Base-by-base conservation (phyloP, 2,329 filamentous ascomycete species). In the Podosphaera aphanis region DNA sequence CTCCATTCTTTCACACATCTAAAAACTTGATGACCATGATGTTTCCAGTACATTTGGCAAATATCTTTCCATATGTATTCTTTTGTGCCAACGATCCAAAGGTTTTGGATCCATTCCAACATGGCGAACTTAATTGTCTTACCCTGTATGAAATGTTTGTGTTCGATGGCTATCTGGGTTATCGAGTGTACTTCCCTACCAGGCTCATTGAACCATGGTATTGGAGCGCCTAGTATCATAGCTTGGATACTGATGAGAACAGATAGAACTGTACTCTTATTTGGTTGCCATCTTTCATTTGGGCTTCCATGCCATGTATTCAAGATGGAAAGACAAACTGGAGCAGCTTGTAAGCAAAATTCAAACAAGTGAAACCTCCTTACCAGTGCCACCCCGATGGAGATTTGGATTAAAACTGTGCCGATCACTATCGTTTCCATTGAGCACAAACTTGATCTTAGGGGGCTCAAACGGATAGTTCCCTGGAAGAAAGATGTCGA, bases 361-460 rank as follows among this genome's bases (percentile, higher is more conserved):
- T 10, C 8, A 29, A 31, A 20, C 16, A 25, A n/a, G 31, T 19
- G 15, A 36, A 44, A 25, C 38, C 5, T 18, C 10, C 39, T 42
- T 43, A 46, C 48, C 46, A n/a, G 27, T 43, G 23, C 50, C 48
- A 29, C 44, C 48, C 10, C 43, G 27, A 39, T 54, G 52, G n/a
- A 54, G 46, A 38, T 54, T 54, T 4, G 52, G 52, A 44, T 54
- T 54, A 47, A 54, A 51, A 1, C 49, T 47, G 15, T 46, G 42
- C 11, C 38, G 46, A 6, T 54, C 52, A 11, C 41, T 35, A 45
- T 54, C 50, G 33, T 52, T 50, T 16, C 50, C 50, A 31, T 52
- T 41, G 7, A 53, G 42, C 5, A 50, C 49, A 37, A 53, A 54
- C 1, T 44, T 23, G 41, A 54, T 50, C 31, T 51, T 51, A 8